Conservation (phyloP, 2,329 filamentous ascomycete species). For the Aspergillus cejpii region DNA sequence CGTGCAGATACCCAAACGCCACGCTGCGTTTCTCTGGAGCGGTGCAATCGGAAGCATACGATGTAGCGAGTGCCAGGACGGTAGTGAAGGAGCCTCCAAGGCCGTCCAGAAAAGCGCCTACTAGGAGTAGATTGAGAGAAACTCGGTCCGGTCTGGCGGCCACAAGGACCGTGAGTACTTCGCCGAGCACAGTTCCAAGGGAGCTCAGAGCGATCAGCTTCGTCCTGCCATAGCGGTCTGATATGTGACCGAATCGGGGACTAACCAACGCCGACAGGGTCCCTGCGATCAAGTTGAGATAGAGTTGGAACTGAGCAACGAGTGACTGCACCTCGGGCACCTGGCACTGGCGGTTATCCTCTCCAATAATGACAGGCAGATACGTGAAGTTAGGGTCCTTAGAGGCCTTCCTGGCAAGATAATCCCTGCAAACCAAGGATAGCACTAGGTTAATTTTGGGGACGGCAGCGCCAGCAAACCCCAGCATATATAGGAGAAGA, state of each 20-base stretch:
- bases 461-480: slow-evolving; percentile 78
- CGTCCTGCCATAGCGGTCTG: slow-evolving; percentile 78
- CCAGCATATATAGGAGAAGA: slow-evolving; percentile 73
- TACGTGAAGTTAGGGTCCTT: slow-evolving; percentile 55
- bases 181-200: slow-evolving; percentile 64
- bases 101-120: slow-evolving; percentile 73
- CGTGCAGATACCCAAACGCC: slow-evolving; percentile 83
- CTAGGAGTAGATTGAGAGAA: slow-evolving; percentile 69
- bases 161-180: slow-evolving; percentile 70
- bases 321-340: slow-evolving; percentile 69
- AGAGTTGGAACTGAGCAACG: slow-evolving; percentile 71
- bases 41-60: slow-evolving; percentile 86
- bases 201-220: slow-evolving; percentile 66
- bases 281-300: slow-evolving; percentile 67
- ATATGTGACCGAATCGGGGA: slow-evolving; percentile 75
- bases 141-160: slow-evolving; percentile 66
- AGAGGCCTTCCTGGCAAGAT: slow-evolving; percentile 62
- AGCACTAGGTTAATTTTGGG: slow-evolving; percentile 84
- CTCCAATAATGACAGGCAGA: slow-evolving; percentile 59
- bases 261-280: slow-evolving; percentile 71
- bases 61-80: slow-evolving; percentile 69
- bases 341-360: slow-evolving; percentile 70
- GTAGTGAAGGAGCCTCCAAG: slow-evolving; percentile 83
- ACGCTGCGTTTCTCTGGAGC: slow-evolving; percentile 71
- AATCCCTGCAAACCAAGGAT: slow-evolving; percentile 72